Evolutionary conservation across 164 flowering plant species (phyloP), one percentile per base, ranked within the genome.

Genomic region (Sextonia rubra): DNA sequence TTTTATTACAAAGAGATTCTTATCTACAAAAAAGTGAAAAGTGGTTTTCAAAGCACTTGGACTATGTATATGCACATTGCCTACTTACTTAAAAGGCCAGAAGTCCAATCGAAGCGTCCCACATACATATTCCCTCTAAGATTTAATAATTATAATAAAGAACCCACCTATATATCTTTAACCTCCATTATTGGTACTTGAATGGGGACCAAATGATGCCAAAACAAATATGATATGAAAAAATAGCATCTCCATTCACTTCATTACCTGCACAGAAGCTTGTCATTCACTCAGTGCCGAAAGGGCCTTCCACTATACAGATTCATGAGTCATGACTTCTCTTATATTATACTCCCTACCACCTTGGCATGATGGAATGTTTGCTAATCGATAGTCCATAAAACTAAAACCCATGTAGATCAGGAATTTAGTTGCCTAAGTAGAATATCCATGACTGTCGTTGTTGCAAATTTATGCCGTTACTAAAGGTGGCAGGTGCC

Each of bases 21-120:
- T n/a, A 73, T 7, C 44, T 5, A 52, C 6, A 71, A 74, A 24
- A 17, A 66, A 66, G 70, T 64, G n/a, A 75, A 75, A 70, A 74
- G 78, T 81, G 82, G 79, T 62, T 72, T 74, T 73, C 12, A 78
- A 70, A 82, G 84, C 77, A 70, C 74, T 72, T 74, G 78, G 76
- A 48, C 71, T 68, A 70, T 77, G 78, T 74, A 65, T 78, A 78
- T 63, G 73, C 58, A 74, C 82, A 77, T 3, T 69, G 75, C 72
- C 79, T 76, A 75, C 79, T 68, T 73, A 60, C 12, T 66, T 17
- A 29, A 58, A 58, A 49, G 37, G 58, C 58, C 58, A 52, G 48
- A 64, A 67, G 48, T 60, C 65, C 73, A 69, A 69, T 56, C 55
- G 76, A 77, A 72, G 77, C 71, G 79, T 71, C 74, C 81, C 79